These are phyloP conservation scores for Trametes polyzona DNA, from an alignment of 1,284 basidiomycete species.

Conservation along the genomic window DNA sequence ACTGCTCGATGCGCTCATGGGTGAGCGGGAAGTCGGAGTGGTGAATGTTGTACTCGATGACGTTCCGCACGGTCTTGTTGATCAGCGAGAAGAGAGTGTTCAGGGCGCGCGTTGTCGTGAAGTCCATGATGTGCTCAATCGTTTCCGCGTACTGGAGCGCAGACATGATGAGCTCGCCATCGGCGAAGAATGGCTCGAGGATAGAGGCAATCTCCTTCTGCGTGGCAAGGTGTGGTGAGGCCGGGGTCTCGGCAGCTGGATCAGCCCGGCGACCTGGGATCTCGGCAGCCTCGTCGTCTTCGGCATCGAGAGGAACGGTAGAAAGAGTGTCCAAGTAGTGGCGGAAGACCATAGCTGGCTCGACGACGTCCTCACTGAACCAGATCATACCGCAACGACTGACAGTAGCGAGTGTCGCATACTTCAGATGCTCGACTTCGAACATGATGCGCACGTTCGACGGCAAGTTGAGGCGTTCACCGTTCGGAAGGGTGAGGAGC, in stretches of 20 bases:
- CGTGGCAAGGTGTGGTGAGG: constrained; percentile 70
- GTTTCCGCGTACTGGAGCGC: constrained; percentile 82
- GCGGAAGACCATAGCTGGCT: constrained; percentile 89
- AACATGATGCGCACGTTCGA: constrained; percentile 99
- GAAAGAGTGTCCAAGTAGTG: constrained; percentile 86
- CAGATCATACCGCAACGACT: constrained; percentile 99
- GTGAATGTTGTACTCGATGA: constrained; percentile 94
- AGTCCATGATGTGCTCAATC: constrained; percentile 98
- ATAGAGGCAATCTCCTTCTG: constrained; percentile 83
- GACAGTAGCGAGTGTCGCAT: constrained; percentile 97
- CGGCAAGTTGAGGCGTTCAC: constrained; percentile 96
- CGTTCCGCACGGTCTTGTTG: constrained; percentile 94
- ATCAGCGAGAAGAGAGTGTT: constrained; percentile 96
- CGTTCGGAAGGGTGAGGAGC: constrained; percentile 95
- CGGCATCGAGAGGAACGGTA: constrained; percentile 82
- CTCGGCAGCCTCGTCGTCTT: constrained; percentile 84
- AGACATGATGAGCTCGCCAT: constrained; percentile 80
- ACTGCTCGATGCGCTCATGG: constrained; percentile 85
- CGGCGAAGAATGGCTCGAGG: constrained; percentile 82
- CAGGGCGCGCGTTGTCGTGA: constrained; percentile 89
- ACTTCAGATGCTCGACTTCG: constrained; percentile 97
- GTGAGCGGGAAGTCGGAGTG: constrained; percentile 95
- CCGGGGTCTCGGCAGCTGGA: constrained; percentile 51
- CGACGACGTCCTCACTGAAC: constrained; percentile 97
- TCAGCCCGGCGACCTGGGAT: constrained; percentile 62